Evolutionary conservation across 1,139 yeast genomes (phyloP).

Genomic region (Taphrina pruni): DNA sequence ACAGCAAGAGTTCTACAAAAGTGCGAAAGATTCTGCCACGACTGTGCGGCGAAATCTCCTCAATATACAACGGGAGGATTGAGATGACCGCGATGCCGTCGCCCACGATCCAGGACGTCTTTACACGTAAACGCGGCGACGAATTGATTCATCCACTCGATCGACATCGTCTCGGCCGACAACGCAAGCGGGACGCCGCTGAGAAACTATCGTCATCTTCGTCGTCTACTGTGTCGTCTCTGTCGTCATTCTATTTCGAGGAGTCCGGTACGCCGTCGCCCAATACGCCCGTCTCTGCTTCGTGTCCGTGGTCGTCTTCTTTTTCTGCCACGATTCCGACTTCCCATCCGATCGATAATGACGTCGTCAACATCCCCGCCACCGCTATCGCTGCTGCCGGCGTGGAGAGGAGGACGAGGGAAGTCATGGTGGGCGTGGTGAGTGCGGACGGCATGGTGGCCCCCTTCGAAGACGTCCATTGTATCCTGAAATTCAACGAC

Average conservation of each 20-base stretch:
- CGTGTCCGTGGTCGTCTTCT: background rate
- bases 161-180: background rate
- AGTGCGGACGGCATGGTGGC: constrained; percentile 11
- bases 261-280: too few species aligned
- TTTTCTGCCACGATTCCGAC: background rate
- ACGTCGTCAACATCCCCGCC: too few species aligned
- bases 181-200: background rate
- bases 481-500: constrained; percentile 1
- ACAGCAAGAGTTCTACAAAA: too few species aligned
- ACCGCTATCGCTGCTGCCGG: too few species aligned
- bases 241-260: too few species aligned
- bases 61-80: too few species aligned
- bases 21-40: too few species aligned
- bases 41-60: too few species aligned
- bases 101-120: constrained; percentile 15
- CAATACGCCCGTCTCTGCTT: background rate
- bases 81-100: background rate
- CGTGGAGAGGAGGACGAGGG: background rate
- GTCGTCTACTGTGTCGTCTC: too few species aligned
- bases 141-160: constrained; percentile 10
- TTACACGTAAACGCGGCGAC: background rate
- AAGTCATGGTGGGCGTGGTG: constrained; percentile 10
- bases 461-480: constrained; percentile 18
- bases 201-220: too few species aligned
- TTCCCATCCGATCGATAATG: background rate